Percentiles rank a stretch among this genome's conserved stretches.
These are phyloP conservation scores for Eucalyptus decipiens DNA, from an alignment of 345 rosid species.

Conservation along the genomic window DNA sequence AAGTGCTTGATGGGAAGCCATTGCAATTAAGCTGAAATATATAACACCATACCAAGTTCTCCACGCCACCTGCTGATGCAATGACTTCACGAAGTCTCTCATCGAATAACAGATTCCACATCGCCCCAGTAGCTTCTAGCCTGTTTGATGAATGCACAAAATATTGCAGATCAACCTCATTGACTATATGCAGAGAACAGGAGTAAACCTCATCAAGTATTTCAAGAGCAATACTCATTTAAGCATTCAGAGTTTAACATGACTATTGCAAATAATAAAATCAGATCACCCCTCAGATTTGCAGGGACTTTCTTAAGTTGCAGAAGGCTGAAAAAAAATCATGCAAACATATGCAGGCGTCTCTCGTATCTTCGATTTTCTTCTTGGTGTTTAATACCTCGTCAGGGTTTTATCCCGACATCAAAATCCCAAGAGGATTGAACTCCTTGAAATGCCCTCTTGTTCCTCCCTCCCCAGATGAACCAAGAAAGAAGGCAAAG, in stretches of 20 bases:
- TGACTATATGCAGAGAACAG: not conserved
- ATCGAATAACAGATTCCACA: conserved; percentile 63
- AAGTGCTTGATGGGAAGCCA: no score
- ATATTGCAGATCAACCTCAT: not conserved
- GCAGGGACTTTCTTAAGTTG: not conserved
- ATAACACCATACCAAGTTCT: not conserved
- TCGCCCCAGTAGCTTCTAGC: conserved; percentile 83
- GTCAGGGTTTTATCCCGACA: not conserved
- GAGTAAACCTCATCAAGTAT: not conserved
- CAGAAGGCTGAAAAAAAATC: not conserved
- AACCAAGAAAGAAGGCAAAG: not conserved
- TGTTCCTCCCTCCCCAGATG: not conserved
- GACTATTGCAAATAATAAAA: not conserved
- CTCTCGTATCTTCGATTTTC: conserved; percentile 34
- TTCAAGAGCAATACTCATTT: not conserved
- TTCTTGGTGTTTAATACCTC: not conserved
- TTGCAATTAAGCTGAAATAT: no score
- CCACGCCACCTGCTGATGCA: conserved; percentile 73
- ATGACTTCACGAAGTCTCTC: conserved; percentile 76
- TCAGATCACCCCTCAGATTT: not conserved
- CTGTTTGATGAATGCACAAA: conserved; percentile 7
- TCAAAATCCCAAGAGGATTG: not conserved
- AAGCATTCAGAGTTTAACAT: not conserved
- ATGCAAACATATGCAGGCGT: conserved; percentile 16
- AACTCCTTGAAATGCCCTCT: not conserved